These are phyloP conservation scores for Aspergillus udagawae DNA, from an alignment of 2,329 filamentous ascomycete genomes.

Conservation along the genomic window DNA sequence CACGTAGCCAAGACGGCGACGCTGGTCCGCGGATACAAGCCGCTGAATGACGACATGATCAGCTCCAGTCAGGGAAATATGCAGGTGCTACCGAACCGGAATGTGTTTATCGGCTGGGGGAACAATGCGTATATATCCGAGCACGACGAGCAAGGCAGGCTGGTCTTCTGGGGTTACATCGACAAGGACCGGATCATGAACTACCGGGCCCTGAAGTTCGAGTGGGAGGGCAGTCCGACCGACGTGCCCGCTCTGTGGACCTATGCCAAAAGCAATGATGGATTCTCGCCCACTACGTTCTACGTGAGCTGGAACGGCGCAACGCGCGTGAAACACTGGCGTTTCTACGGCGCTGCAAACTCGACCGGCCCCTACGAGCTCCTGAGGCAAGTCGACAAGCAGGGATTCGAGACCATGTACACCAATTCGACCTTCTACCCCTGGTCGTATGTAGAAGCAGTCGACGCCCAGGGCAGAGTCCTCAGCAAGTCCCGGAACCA, in stretches of 20 bases:
- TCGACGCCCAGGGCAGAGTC: conserved; percentile 28
- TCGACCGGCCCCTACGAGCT: conserved; percentile 28
- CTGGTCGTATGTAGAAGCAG: conserved; percentile 34
- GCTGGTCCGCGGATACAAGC: conserved; percentile 29
- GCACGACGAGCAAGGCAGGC: conserved; percentile 33
- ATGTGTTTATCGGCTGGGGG: conserved; percentile 42
- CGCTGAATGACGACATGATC: conserved; percentile 20
- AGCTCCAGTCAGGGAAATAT: conserved; percentile 39
- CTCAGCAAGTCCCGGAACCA: conserved; percentile 31
- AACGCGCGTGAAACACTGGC: conserved; percentile 34
- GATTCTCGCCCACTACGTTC: conserved; percentile 25
- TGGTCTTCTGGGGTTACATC: conserved; percentile 37
- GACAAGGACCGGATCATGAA: conserved; percentile 36
- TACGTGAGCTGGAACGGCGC: conserved; percentile 43
- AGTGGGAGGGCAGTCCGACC: conserved; percentile 39
- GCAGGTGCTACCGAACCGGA: conserved; percentile 35
- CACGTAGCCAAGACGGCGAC: conserved; percentile 34
- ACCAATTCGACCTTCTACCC: conserved; percentile 24
- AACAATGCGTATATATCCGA: conserved; percentile 40
- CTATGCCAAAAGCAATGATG: conserved; percentile 29
- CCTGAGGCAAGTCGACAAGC: conserved; percentile 27
- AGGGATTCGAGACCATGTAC: conserved; percentile 38
- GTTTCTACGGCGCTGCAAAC: conserved; percentile 31
- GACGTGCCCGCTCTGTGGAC: conserved; percentile 41
- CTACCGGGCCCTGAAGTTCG: conserved; percentile 41